Evolutionary conservation across 2,329 filamentous ascomycete species (phyloP).

Genomic region (Metarhizium album): DNA sequence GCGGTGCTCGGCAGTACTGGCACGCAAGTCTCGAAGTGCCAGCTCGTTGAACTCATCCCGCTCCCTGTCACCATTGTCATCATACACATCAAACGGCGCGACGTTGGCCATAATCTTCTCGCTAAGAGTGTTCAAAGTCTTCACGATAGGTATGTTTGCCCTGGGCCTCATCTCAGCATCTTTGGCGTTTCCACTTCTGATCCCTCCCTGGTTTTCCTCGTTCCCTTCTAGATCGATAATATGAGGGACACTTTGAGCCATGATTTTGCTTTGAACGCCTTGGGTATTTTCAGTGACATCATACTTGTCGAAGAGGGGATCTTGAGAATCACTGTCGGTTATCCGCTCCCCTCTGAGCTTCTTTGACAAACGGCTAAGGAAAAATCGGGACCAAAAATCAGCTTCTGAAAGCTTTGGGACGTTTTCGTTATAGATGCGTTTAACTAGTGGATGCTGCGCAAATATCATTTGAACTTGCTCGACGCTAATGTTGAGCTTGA

Average conservation of each 20-base stretch:
- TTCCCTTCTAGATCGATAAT: slow-evolving; percentile 91
- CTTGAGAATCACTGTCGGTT: slow-evolving; percentile 62
- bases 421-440: slow-evolving; percentile 84
- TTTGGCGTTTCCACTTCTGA: slow-evolving; percentile 70
- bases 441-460: slow-evolving; percentile 82
- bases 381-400: slow-evolving; percentile 91
- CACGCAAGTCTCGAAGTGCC: slow-evolving; percentile 68
- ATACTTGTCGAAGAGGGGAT: slow-evolving; percentile 78
- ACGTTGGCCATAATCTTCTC: slow-evolving; percentile 90
- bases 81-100: slow-evolving; percentile 61
- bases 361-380: slow-evolving; percentile 81
- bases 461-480: slow-evolving; percentile 93
- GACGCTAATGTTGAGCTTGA: slow-evolving; percentile 74
- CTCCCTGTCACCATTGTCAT: slow-evolving; percentile 44
- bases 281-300: slow-evolving; percentile 59
- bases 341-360: slow-evolving; percentile 85
- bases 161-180: slow-evolving; percentile 83
- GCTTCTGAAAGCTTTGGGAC: slow-evolving; percentile 70
- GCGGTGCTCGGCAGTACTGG: slow-evolving; percentile 60
- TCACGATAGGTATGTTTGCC: slow-evolving; percentile 75
- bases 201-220: slow-evolving; percentile 85
- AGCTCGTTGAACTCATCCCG: slow-evolving; percentile 69
- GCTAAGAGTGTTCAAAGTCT: slow-evolving; percentile 79
- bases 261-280: slow-evolving; percentile 39
- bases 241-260: slow-evolving; percentile 63